Evolutionary conservation across 2,329 filamentous ascomycete species (phyloP).

Genomic region (Paraconiothyrium brasiliense): DNA sequence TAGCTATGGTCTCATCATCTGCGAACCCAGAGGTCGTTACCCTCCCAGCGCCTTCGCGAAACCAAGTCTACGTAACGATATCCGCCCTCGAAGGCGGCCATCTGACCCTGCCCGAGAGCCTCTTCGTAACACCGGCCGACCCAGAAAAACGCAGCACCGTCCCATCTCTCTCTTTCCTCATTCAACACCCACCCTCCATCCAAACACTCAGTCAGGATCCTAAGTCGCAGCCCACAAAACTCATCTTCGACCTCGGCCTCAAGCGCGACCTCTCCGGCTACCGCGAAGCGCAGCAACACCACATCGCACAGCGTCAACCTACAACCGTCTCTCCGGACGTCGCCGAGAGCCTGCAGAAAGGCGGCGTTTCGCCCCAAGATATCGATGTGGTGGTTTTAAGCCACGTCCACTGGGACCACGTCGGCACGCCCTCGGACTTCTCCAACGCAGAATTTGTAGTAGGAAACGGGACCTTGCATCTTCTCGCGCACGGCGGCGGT

Average conservation of each 20-base stretch:
- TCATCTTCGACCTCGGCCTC: constrained; percentile 65
- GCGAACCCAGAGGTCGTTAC: constrained; percentile 20
- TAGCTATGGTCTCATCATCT: constrained; percentile 14
- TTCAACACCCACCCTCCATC: constrained; percentile 54
- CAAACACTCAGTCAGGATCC: constrained; percentile 6
- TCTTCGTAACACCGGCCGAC: constrained; percentile 58
- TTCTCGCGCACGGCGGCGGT: constrained; percentile 38
- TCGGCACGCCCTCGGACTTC: constrained; percentile 65
- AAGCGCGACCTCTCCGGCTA: constrained; percentile 58
- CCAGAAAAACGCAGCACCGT: constrained; percentile 58
- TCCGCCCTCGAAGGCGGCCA: constrained; percentile 46
- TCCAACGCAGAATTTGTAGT: constrained; percentile 59
- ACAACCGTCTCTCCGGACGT: constrained; percentile 57
- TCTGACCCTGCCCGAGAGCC: constrained; percentile 58
- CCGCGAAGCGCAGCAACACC: constrained; percentile 54
- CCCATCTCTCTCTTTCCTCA: constrained; percentile 63
- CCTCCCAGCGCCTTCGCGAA: constrained; percentile 31
- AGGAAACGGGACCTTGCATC: constrained; percentile 50
- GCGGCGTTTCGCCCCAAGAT: constrained; percentile 48
- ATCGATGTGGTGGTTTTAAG: constrained; percentile 58
- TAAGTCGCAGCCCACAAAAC: constrained; percentile 38
- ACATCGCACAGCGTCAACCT: constrained; percentile 58
- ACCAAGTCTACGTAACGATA: constrained; percentile 42
- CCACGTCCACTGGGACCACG: constrained; percentile 68
- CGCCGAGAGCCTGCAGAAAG: constrained; percentile 48